Evolutionary conservation across 257 asterid genomes (phyloP).

Genomic region (Prunella vulgaris): DNA sequence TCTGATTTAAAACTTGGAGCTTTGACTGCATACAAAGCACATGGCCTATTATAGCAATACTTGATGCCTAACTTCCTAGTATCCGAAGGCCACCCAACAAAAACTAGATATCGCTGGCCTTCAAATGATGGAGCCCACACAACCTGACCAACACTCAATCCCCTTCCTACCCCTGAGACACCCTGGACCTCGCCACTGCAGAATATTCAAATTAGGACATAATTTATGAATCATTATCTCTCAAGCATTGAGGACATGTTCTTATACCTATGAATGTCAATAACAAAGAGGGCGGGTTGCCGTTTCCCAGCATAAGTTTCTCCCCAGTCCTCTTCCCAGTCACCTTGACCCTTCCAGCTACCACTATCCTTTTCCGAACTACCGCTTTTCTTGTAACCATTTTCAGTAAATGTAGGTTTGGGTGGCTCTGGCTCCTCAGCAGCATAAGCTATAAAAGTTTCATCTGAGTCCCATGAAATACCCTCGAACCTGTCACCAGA

Average conservation of each 20-base stretch:
- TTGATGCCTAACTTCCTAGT: slow-evolving; percentile 77
- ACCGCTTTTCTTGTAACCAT: slow-evolving; percentile 58
- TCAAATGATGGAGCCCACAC: slow-evolving; percentile 71
- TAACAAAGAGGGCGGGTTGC: slow-evolving; percentile 82
- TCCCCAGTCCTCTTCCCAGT: slow-evolving; percentile 99
- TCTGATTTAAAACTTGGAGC: slow-evolving; percentile 51
- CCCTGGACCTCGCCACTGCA: slow-evolving; percentile 76
- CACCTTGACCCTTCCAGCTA: slow-evolving; percentile 90
- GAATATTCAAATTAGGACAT: slow-evolving; percentile 16
- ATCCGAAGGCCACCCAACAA: slow-evolving; percentile 91
- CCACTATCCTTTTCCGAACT: slow-evolving; percentile 58
- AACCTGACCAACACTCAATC: slow-evolving; percentile 85
- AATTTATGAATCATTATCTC: slow-evolving; percentile 10
- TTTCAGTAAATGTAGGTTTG: slow-evolving; percentile 57
- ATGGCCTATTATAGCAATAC: slow-evolving; percentile 80
- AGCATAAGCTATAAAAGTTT: slow-evolving; percentile 68
- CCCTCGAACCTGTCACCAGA: slow-evolving; percentile 83
- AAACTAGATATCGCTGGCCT: slow-evolving; percentile 52
- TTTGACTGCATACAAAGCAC: slow-evolving; percentile 75
- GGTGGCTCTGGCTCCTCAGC: slow-evolving; percentile 75
- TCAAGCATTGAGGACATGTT: neutral
- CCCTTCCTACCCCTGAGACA: slow-evolving; percentile 55
- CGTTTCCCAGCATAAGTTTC: slow-evolving; percentile 86
- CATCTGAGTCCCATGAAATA: slow-evolving; percentile 84
- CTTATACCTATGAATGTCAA: slow-evolving; percentile 51